Evolutionary conservation across 345 rosid species (phyloP), one percentile per base, ranked within the genome.

Genomic region (Ceriops tagal): DNA sequence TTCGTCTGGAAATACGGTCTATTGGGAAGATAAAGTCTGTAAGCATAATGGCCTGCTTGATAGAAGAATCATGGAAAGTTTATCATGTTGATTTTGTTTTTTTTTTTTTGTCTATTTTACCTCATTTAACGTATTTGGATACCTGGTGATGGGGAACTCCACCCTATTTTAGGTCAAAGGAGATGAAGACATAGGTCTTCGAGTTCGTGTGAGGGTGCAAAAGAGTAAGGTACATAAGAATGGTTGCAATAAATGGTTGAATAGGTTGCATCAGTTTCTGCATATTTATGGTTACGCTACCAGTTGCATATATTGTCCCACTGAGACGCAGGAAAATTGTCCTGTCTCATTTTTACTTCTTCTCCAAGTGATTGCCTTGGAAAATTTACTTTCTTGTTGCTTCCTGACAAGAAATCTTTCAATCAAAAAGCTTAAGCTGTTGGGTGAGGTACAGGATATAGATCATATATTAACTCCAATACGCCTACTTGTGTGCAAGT

Each of bases 1-100:
- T 93, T 76, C 91, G 96, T 58, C 87, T 93, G 55, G 98, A 93
- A 79, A 91, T 89, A 73, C 97, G 98, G 64, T 4, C 96, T 47
- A 87, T 88, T 27, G 98, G 98, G 85, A 93, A 93, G 95, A 87
- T 93, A 66, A 93, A 93, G 79, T 93, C 97, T 81, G 98, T 93
- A 84, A 85, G 96, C 31, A 77, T 63, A 47, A 26, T 26, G 53
- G 22, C 77, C 22, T 62, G 56, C 66, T 46, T 68, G 53, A 64
- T 20, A 66, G 53, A 32, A 58, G 11, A 21, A n/a, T 8, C 20
- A 34, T 13, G 53, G 52, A 39, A 61, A 58, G 11, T 34, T 56
- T 11, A 13, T 13, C 6, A 5, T 18, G 18, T 18, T 37, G 8
- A 52, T 11, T 52, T 21, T 3, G 16, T 28, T 43, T 35, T 1